Evolutionary conservation across 139 green algal genomes (phyloP), one percentile per base, ranked within the genome.

Genomic region (Prasinococcaceae sp.): DNA sequence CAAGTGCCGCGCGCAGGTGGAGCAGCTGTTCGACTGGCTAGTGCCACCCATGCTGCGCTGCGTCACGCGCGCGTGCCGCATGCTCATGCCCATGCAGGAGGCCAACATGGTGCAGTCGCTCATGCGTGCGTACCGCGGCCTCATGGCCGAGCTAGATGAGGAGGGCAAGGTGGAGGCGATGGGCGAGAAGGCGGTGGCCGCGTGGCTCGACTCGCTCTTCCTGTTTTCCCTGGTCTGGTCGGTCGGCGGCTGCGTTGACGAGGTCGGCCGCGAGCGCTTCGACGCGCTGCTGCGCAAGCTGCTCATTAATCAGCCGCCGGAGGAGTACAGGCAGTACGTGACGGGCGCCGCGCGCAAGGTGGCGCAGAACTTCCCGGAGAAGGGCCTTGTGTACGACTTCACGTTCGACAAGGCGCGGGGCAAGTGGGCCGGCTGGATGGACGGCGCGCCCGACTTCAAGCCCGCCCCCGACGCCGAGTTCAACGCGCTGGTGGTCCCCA

Each of bases 1-100:
- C 0, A 63, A 54, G 17, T 9, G 8, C 46, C 61, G 60, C 30
- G 30, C 38, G 6, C 60, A 72, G 46, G 66, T 85, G 47, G 50
- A 53, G 9, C n/a, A 33, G 9, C 52, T 84, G 10, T 81, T 79
- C 43, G 79, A 84, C 58, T 88, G 78, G 78, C 66, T 85, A 17
- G 27, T 85, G 24, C 78, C 79, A 22, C 74, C 76, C n/a, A 67
- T 55, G 47, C 62, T 88, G 47, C 58, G 78, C 23, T 51, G 74
- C 20, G 69, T 60, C 5, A 51, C 66, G 3, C 79, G 80, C 60
- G 24, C 1, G 19, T 63, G 38, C 35, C 46, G 57, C 17, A 27
- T 50, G 41, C 47, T 70, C 33, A 54, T 74, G 41, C 55, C 60
- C 2, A 58, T 72, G 53, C 57, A 76, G 48, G 75, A 81, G 14